Base-by-base conservation (phyloP, 495 filamentous ascomycete genomes). In the Neurospora sp. region DNA sequence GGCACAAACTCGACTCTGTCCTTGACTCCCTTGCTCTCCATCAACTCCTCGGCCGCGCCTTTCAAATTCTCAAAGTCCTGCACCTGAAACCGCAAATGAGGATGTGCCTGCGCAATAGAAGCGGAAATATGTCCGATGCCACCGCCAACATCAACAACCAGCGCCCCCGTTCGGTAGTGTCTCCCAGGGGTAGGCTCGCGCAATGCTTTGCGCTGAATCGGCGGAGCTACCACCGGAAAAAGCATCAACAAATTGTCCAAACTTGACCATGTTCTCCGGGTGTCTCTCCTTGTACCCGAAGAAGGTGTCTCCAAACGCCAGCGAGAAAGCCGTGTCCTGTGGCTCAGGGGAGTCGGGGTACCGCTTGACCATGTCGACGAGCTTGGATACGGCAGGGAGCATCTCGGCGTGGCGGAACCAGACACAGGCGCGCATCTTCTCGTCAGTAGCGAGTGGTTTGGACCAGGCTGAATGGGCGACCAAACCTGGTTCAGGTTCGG, bases 321-420 rank as follows among this genome's bases (percentile, higher is more conserved):
- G 59, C 70, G 76, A 74, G 65, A 82, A 81, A 16, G 81, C 79
- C 16, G 78, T 72, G 12, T 79, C 68, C 35, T 73, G 73, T 1
- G 80, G 78, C 45, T 78, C 70, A 20, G 69, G 42, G 12, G 75
- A 75, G n/a, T 77, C 59, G 44, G 76, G 72, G 40, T 71, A 77
- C 71, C 68, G 65, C 31, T 78, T 72, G 88, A 92, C 65, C 90
- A 94, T 81, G 89, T 93, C 73, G 88, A 94, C 77, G 88, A 94
- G 82, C 88, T 96, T 69, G 80, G 92, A 74, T 90, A 96, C 80
- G 90, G 95, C 20, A 92, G 91, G 91, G 84, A 89, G 70, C 82
- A 83, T 70, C 87, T 94, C 35, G 88, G 90, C 47, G 14, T 74
- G 59, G n/a, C 73, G 42, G 40, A 71, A 74, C 71, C 73, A 72